Evolutionary conservation across 2,329 filamentous ascomycete species (phyloP).

Genomic region (Claviceps lovelessii): DNA sequence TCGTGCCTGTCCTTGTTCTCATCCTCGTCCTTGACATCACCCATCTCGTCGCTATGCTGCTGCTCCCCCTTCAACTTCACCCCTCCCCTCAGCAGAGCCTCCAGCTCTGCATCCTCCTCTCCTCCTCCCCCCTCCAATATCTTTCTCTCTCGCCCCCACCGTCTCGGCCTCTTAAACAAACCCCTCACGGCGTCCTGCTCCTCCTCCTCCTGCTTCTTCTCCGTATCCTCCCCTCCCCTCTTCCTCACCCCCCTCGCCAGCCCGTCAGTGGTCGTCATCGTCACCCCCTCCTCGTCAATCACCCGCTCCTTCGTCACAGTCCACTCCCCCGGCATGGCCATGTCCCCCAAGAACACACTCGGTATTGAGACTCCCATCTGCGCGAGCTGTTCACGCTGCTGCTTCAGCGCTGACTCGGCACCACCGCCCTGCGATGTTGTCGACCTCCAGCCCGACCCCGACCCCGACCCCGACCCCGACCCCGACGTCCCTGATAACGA

Average conservation of each 20-base stretch:
- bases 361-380: constrained; percentile 78
- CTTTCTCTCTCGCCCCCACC: constrained; percentile 40
- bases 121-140: constrained; percentile 22
- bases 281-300: constrained; percentile 28
- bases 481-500: not conserved
- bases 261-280: constrained; percentile 18
- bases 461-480: not conserved
- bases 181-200: constrained; percentile 44
- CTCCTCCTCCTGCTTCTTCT: constrained; percentile 38
- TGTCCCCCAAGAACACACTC: constrained; percentile 58
- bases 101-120: constrained; percentile 40
- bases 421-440: not conserved
- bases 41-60: constrained; percentile 22
- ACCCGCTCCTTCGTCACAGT: constrained; percentile 52
- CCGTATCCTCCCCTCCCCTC: constrained; percentile 35
- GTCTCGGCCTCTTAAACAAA: constrained; percentile 44
- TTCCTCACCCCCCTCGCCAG: constrained; percentile 45
- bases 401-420: constrained; percentile 52
- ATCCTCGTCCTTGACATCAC: constrained; percentile 3
- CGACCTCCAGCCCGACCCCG: not conserved
- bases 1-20: constrained; percentile 1
- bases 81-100: constrained; percentile 39
- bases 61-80: constrained; percentile 11
- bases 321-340: constrained; percentile 88
- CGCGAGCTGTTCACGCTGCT: constrained; percentile 75